These are phyloP conservation scores for Neolentinus lepideus DNA, from an alignment of 1,284 basidiomycete genomes.

Conservation along the genomic window DNA sequence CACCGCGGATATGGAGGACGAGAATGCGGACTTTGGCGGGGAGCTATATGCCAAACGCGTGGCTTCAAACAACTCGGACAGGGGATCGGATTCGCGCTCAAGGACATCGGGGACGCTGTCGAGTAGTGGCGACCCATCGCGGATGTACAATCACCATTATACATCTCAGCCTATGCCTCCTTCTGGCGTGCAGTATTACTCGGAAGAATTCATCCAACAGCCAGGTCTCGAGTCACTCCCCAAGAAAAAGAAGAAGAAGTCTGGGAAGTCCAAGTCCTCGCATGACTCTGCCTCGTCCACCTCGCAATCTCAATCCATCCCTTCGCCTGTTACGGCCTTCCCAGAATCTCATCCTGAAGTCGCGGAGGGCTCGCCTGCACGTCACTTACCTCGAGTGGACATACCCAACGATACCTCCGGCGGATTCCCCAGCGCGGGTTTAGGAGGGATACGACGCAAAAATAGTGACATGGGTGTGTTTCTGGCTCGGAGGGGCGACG, in stretches of 20 bases:
- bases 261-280: background rate
- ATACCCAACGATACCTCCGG: background rate
- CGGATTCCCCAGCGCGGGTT: constrained; percentile 8
- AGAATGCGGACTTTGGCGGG: constrained; percentile 55
- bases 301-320: background rate
- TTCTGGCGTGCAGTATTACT: constrained; percentile 16
- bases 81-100: constrained; percentile 51
- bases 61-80: constrained; percentile 24
- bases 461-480: constrained; percentile 11
- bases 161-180: background rate
- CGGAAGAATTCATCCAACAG: constrained; percentile 21
- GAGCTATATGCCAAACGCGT: constrained; percentile 34
- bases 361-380: background rate
- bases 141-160: constrained; percentile 1
- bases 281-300: background rate
- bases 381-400: background rate
- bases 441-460: constrained; percentile 8
- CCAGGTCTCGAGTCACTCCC: background rate
- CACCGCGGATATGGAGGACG: constrained; percentile 31
- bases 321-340: background rate
- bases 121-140: constrained; percentile 16
- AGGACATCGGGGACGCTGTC: constrained; percentile 46
- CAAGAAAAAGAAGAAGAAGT: constrained; percentile 1
- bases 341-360: background rate
- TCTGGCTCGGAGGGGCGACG: constrained; percentile 10